Base-by-base conservation (phyloP, 306 rosid species). In the Luffa aegyptiaca region DNA sequence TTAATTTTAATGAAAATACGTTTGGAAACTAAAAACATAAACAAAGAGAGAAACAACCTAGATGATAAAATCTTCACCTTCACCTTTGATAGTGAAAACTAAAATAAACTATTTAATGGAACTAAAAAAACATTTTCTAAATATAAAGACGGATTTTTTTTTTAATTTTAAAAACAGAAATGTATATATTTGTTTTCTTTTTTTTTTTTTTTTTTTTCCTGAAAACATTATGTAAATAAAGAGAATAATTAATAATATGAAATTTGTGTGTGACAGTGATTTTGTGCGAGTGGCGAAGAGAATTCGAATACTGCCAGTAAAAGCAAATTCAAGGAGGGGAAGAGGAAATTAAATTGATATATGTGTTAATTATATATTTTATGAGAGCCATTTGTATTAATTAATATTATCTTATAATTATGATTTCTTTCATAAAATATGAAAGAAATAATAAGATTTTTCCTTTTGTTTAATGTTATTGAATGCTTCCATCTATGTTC, bases 271-370 rank as follows among this genome's bases (percentile, higher is more conserved):
- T 82, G 78, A 79, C 78, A 93, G 97, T 86, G 96, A 92, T 85
- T 93, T 93, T 56, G 90, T 92, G 73, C 93, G 96, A 31, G 96
- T 93, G 80, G 97, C 96, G 13, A 92, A 88, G 88, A 90, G 98
- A 85, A 92, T 93, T 82, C 83, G 97, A 78, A 89, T 93, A 79
- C 77, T 93, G 51, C 97, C 97, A 5, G 81, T 84, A 4, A 92
- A 92, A 82, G 85, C 80, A 79, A 89, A 85, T 75, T 80, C 92
- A 79, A 89, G 84, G 83, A 89, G 81, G 81, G 88, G 84, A 68
- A 78, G 85, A 79, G 76, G 76, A 71, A 44, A 44, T 71, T 71
- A 46, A 44, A 71, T 71, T n/a, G 42, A 17, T 35, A 63, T 26
- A 61, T 33, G 70, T 35, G 70, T 63, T 63, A 14, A 63, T 5